These are phyloP conservation scores for Penicillium salamii DNA, from an alignment of 495 filamentous ascomycete genomes.

Conservation along the genomic window DNA sequence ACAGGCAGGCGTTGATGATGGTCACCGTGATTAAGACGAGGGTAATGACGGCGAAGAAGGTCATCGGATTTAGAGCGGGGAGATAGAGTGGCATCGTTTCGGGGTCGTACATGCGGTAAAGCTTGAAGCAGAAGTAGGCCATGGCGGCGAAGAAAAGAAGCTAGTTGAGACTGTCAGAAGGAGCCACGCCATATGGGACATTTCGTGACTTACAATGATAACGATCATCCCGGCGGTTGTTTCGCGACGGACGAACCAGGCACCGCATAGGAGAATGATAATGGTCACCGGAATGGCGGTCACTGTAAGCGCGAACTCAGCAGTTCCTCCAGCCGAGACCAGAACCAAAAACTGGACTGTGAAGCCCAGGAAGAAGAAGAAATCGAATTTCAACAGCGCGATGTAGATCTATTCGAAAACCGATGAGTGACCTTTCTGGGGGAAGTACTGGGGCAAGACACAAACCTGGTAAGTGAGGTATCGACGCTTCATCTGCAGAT, in stretches of 20 bases:
- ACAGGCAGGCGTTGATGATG: constrained; percentile 82
- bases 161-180: constrained; percentile 32
- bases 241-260: constrained; percentile 80
- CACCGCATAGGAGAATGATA: constrained; percentile 77
- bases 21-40: constrained; percentile 83
- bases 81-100: constrained; percentile 54
- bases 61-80: constrained; percentile 75
- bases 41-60: constrained; percentile 91
- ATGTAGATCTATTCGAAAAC: constrained; percentile 78
- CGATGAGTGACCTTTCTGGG: constrained; percentile 23
- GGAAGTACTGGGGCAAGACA: not conserved
- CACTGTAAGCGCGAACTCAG: constrained; percentile 82
- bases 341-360: constrained; percentile 97
- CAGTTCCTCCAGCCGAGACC: constrained; percentile 62
- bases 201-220: constrained; percentile 58
- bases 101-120: constrained; percentile 85
- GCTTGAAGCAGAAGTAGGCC: constrained; percentile 97
- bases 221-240: constrained; percentile 70
- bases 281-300: constrained; percentile 90
- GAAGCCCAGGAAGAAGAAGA: constrained; percentile 99
- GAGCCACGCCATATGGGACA: not conserved
- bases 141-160: constrained; percentile 84
- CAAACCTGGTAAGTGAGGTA: constrained; percentile 94
- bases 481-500: constrained; percentile 92
- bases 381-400: constrained; percentile 95